Evolutionary conservation across 768 basidiomycete species (phyloP), one percentile per base, ranked within the genome.

Genomic region (Leccinum subgranulosum): DNA sequence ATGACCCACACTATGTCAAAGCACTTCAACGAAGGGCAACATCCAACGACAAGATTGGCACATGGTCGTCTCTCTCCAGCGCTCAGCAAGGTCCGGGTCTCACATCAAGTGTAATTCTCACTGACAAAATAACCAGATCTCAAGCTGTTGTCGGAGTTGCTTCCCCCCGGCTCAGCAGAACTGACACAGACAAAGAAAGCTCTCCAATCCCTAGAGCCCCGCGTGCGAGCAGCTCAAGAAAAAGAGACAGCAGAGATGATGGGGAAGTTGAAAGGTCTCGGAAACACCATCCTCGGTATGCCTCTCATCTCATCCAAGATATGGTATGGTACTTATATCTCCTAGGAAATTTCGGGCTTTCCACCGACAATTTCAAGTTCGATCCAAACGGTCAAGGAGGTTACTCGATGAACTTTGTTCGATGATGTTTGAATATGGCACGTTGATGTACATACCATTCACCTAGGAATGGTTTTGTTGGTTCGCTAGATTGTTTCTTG

Each of bases 361-460:
- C 89, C 14, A 98, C 95, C 0, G 87, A 98, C 69, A 98, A 96
- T 75, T 98, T 98, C 81, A 90, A 98, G 75, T 92, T 99, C 66
- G 86, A 87, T 58, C 92, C 92, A 17, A 95, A 96, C 61, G 92
- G 88, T 6, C 87, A 94, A 60, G 96, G 96, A n/a, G 94, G 96
- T 0, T 98, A 98, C 76, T 90, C 89, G 1, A 84, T 98, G 83
- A 90, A 91, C 65, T 97, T 98, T 69, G 77, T 76, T 47, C 81
- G 70, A 64, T 87, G 71, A 79, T 54, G 34, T 11, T 12, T 3
- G 23, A 29, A 45, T 39, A 12, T 34, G 12, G 11, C 49, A 49
- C 23, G 9, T 49, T 15, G 21, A 23, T 48, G 21, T 54, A 43
- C n/a, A 51, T 34, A n/a, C 36, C 47, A 41, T 47, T 39, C 49